A percentile compares a stretch with the other conserved stretches of the same genome.
Conservation (phyloP, 1,284 basidiomycete genomes). For the Macrocybe sp. region DNA sequence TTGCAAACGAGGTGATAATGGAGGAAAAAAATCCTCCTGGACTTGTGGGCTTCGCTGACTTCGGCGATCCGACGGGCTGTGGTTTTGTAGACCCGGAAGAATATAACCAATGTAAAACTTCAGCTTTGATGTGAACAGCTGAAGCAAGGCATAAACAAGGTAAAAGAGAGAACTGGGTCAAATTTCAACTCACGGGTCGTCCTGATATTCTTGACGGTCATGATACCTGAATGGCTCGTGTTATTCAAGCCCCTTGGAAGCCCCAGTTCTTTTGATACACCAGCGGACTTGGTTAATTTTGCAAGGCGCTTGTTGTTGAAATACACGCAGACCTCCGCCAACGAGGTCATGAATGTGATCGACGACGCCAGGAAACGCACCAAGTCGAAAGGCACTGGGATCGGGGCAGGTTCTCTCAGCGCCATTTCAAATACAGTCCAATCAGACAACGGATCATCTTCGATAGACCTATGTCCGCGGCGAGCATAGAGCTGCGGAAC, state of each 20-base stretch:
- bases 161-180: slow-evolving; percentile 4
- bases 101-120: slow-evolving; percentile 82
- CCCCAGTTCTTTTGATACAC: slow-evolving; percentile 48
- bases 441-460: slow-evolving; percentile 21
- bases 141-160: slow-evolving; percentile 4
- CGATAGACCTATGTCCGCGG: slow-evolving; percentile 59
- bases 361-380: slow-evolving; percentile 89
- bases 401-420: slow-evolving; percentile 78
- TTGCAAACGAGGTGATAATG: slow-evolving; percentile 62
- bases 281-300: slow-evolving; percentile 66
- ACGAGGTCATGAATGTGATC: slow-evolving; percentile 89
- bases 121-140: slow-evolving; percentile 79
- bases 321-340: slow-evolving; percentile 74
- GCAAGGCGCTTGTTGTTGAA: slow-evolving; percentile 79
- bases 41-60: slow-evolving; percentile 29
- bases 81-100: slow-evolving; percentile 66
- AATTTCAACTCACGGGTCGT: slow-evolving; percentile 49
- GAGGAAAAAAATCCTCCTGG: slow-evolving; percentile 73
- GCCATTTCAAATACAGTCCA: slow-evolving; percentile 95
- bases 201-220: slow-evolving; percentile 66
- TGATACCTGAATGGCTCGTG: slow-evolving; percentile 47
- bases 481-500: slow-evolving; percentile 65
- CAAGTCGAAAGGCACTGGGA: slow-evolving; percentile 84
- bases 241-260: slow-evolving; percentile 52
- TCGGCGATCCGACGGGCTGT: slow-evolving; percentile 21